Base-by-base conservation (phyloP, 2,329 filamentous ascomycete genomes). In the Lachnellula cervina region DNA sequence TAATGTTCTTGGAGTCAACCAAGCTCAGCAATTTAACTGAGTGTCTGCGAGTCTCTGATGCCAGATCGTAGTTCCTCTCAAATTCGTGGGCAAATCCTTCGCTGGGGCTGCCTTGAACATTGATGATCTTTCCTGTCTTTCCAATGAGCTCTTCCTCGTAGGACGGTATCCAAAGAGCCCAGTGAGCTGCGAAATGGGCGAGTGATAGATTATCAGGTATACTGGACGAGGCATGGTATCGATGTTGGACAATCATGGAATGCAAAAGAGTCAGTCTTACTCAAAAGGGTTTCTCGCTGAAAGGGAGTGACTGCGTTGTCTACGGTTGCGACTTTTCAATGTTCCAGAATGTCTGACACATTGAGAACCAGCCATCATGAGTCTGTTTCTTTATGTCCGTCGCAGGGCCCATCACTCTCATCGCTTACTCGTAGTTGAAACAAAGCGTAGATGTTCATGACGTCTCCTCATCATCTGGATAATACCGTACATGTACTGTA, bases 171-270 rank as follows among this genome's bases (percentile, higher is more conserved):
- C 59, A 67, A 23, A 68, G 25, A n/a, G 49, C 56, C 64, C 62
- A 69, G 34, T 69, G 66, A 19, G 65, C 64, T 34, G 65, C 60
- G 35, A 68, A 17, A 66, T 56, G 0, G 59, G 61, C 23, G 63
- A 63, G 37, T 60, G 61, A 44, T 58, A 66, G 1, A 66, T 40
- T 16, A 65, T 25, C 25, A 66, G 53, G 38, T 62, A 60, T 23
- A 67, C 48, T n/a, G 62, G 58, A 17, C 56, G 57, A 19, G 54
- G 19, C 54, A 52, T 56, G 8, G 23, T 32, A 14, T 51, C n/a
- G n/a, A 35, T 11, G 9, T 6, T 45, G 32, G 23, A 44, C 28
- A 16, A 23, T 28, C 34, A 44, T 19, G 17, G 13, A 44, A 21
- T 21, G 11, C 19, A 14, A 9, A 44, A 23, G 14, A 19, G 19